Conservation (phyloP, 1,284 basidiomycete species). For the Boletellus dicymbophilus region DNA sequence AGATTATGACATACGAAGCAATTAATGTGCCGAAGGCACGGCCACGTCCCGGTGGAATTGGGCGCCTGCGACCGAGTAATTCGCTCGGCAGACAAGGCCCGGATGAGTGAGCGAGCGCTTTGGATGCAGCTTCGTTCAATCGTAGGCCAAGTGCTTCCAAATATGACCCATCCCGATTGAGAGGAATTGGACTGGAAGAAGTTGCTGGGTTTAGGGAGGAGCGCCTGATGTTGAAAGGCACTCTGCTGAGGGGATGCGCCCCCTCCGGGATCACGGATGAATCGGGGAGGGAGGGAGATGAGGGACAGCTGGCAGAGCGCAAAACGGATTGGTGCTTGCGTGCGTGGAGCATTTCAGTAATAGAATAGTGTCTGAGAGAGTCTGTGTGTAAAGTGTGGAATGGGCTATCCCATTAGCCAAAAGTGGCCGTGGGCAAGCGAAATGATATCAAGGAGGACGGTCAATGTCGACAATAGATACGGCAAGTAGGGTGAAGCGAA, state of each 20-base stretch:
- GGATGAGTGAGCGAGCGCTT: constrained; percentile 64
- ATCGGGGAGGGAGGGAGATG: constrained; percentile 52
- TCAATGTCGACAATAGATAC: constrained; percentile 66
- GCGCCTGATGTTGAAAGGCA: constrained; percentile 59
- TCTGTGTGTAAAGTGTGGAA: constrained; percentile 36
- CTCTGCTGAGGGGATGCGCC: constrained; percentile 52
- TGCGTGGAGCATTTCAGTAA: constrained; percentile 56
- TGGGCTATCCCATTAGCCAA: constrained; percentile 67
- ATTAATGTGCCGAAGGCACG: constrained; percentile 65
- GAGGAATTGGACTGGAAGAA: constrained; percentile 42
- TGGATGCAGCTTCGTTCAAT: constrained; percentile 79
- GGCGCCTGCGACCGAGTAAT: constrained; percentile 59
- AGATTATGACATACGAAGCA: constrained; percentile 52
- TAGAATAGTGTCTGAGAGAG: constrained; percentile 20
- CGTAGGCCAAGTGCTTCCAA: constrained; percentile 73
- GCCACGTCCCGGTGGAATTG: constrained; percentile 71
- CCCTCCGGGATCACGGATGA: constrained; percentile 43
- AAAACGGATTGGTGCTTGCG: constrained; percentile 69
- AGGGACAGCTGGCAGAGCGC: constrained; percentile 61
- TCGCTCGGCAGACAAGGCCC: constrained; percentile 53
- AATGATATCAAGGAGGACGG: constrained; percentile 65
- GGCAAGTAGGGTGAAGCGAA: constrained; percentile 65
- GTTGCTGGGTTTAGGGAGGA: constrained; percentile 40
- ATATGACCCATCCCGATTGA: constrained; percentile 76
- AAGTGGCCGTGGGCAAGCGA: constrained; percentile 11